Evolutionary conservation across 1,139 yeast genomes (phyloP), one percentile per base, ranked within the genome.

Genomic region (Sugiyamaella castrensis): DNA sequence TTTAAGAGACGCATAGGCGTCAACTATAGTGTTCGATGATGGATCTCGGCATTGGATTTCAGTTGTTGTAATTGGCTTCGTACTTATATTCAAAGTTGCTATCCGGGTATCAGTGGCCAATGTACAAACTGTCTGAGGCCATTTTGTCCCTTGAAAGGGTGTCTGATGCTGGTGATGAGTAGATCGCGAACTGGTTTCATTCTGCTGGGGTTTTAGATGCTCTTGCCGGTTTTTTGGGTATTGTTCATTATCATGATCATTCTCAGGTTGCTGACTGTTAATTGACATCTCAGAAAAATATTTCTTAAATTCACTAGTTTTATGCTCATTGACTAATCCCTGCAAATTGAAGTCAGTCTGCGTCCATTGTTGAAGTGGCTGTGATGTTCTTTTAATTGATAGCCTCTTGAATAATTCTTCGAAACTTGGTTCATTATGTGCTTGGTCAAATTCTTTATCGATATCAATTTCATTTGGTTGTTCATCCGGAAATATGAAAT

Each of bases 1-100:
- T 43, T 57, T 57, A 28, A 57, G 48, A 28, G 52, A 48, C 13
- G 51, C 46, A 40, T 58, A 57, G 2, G 59, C 38, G 27, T 46
- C 46, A n/a, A 43, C 19, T 8, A 19, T 19, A 9, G 10, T 8
- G 10, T 33, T 19, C 9, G 19, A 33, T 33, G 15, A 15, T 33
- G 4, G 36, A 19, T 19, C n/a, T n/a, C 36, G 15, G 36, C 26
- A n/a, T 29, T 31, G 40, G 2, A 27, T n/a, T 16, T 36, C 19
- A 10, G 8, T 13, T 36, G n/a, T 4, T 24, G 16, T 8, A 1
- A 30, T 24, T 3, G 32, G 13, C 11, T 10, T 37, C 12, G 32
- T 13, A 8, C n/a, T 12, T 16, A 43, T 6, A 27, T 36, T 36
- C 8, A 37, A n/a, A 43, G 28, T 30, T 36, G 41, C 31, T n/a